These are phyloP conservation scores for Scheffersomyces insectosa DNA, from an alignment of 1,139 yeast species.

Conservation along the genomic window DNA sequence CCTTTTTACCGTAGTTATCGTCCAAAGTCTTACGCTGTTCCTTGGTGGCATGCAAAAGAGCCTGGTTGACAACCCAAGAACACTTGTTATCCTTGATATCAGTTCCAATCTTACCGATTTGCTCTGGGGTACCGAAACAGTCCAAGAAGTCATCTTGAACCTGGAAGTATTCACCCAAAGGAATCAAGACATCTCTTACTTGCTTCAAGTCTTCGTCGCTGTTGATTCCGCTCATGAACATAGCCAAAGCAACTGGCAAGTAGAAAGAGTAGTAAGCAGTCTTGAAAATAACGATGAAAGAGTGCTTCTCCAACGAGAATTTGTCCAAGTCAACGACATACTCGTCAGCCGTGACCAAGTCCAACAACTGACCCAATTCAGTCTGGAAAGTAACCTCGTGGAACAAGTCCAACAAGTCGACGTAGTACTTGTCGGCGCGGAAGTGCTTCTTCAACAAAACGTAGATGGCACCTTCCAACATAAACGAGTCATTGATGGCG, in stretches of 20 bases:
- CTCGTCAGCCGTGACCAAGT: slow-evolving; percentile 96
- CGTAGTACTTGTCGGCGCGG: slow-evolving; percentile 77
- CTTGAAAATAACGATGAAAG: slow-evolving; percentile 93
- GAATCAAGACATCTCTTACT: slow-evolving; percentile 84
- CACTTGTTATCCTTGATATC: slow-evolving; percentile 98
- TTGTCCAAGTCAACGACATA: slow-evolving; percentile 85
- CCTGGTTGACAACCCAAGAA: slow-evolving; percentile 96
- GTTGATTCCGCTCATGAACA: slow-evolving; percentile 84
- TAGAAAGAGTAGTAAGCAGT: slow-evolving; percentile 98
- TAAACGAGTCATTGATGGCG: slow-evolving; percentile 96
- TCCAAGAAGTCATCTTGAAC: slow-evolving; percentile 97
- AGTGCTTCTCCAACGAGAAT: slow-evolving; percentile 86
- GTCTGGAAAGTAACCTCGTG: slow-evolving; percentile 96
- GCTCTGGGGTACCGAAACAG: slow-evolving; percentile 96
- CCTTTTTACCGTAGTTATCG: slow-evolving; percentile 86
- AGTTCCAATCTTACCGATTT: slow-evolving; percentile 97
- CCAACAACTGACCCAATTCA: slow-evolving; percentile 94
- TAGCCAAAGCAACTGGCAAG: slow-evolving; percentile 95
- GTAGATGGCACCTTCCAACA: slow-evolving; percentile 95
- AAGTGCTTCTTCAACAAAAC: slow-evolving; percentile 86
- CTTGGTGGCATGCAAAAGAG: slow-evolving; percentile 72
- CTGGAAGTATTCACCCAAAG: slow-evolving; percentile 98
- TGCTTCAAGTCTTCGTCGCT: slow-evolving; percentile 78
- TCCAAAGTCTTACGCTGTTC: slow-evolving; percentile 85
- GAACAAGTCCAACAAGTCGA: slow-evolving; percentile 88